Percentiles rank a stretch among this genome's conserved stretches.
Evolutionary conservation across 2,329 filamentous ascomycete genomes (phyloP).

Genomic region (Geoglossum cookeanum): DNA sequence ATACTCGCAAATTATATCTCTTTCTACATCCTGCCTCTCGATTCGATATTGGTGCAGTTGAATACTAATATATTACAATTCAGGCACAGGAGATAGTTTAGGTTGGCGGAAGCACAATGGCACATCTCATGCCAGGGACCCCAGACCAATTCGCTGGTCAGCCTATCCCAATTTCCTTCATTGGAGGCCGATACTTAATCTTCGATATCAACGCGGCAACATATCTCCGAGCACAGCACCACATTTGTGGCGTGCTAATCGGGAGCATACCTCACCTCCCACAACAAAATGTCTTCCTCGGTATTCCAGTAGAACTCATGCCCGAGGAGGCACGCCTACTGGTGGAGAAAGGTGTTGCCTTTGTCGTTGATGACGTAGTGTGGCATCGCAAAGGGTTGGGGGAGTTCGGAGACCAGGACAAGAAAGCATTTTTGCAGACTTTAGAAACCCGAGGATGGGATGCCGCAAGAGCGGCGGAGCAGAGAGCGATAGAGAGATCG

Average conservation of each 20-base stretch:
- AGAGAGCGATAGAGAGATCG: slow-evolving; percentile 30
- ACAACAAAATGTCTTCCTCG: slow-evolving; percentile 86
- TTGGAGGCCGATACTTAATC: slow-evolving; percentile 67
- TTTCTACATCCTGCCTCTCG: neutral
- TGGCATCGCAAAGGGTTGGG: slow-evolving; percentile 49
- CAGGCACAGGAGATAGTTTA: neutral
- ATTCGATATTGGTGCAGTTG: slow-evolving; percentile 1
- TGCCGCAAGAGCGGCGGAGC: slow-evolving; percentile 26
- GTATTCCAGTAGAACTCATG: slow-evolving; percentile 74
- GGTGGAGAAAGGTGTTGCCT: slow-evolving; percentile 56
- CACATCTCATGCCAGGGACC: slow-evolving; percentile 7
- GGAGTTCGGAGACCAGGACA: slow-evolving; percentile 36
- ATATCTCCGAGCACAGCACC: slow-evolving; percentile 57
- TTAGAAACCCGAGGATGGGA: slow-evolving; percentile 35
- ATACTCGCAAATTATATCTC: slow-evolving; percentile 8
- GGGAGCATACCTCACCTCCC: slow-evolving; percentile 82
- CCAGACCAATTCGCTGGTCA: slow-evolving; percentile 21
- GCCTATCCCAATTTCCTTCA: slow-evolving; percentile 59
- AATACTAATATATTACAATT: neutral
- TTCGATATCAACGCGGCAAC: slow-evolving; percentile 72
- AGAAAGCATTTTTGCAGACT: slow-evolving; percentile 39
- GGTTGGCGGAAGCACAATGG: neutral
- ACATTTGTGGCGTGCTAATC: slow-evolving; percentile 69
- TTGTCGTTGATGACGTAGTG: slow-evolving; percentile 59
- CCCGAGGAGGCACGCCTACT: slow-evolving; percentile 75